Percentiles rank a stretch among this genome's conserved stretches.
phyloP scores from a whole-genome alignment of 2,329 filamentous ascomycete genomes.

The Ilyonectria robusta region DNA sequence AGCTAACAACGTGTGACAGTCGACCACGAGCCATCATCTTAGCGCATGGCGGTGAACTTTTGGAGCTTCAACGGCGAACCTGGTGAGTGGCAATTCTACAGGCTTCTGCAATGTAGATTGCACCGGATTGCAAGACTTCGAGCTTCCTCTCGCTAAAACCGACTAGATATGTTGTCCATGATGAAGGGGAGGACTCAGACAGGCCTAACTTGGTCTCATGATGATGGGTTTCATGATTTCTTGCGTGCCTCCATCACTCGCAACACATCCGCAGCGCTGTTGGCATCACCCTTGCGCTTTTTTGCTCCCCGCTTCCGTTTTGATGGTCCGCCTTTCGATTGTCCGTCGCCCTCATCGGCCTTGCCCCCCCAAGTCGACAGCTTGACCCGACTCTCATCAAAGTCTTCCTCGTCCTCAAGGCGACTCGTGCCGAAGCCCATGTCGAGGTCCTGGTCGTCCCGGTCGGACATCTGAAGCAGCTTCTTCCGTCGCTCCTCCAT shows the following conservation, averaged over 20 bases:
- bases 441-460: constrained; percentile 93
- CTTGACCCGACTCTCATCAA: constrained; percentile 77
- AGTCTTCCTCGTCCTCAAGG: constrained; percentile 89
- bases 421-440: constrained; percentile 93
- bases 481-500: constrained; percentile 79
- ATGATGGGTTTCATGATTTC: constrained; percentile 42
- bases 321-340: constrained; percentile 60
- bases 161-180: neutral
- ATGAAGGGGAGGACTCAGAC: neutral
- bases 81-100: neutral
- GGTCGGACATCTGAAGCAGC: constrained; percentile 80
- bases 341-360: constrained; percentile 65
- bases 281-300: constrained; percentile 83
- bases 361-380: constrained; percentile 74
- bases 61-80: neutral
- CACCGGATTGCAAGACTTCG: neutral
- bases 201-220: neutral
- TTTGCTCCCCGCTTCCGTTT: constrained; percentile 80
- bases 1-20: neutral
- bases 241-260: constrained; percentile 78
- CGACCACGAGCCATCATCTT: neutral
- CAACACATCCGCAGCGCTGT: constrained; percentile 86
- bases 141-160: neutral
- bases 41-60: neutral
- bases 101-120: neutral